Percentiles rank a stretch among this genome's conserved stretches.
phyloP scores from a whole-genome alignment of 768 basidiomycete species.

The Boletus pseudo-olivaceus region DNA sequence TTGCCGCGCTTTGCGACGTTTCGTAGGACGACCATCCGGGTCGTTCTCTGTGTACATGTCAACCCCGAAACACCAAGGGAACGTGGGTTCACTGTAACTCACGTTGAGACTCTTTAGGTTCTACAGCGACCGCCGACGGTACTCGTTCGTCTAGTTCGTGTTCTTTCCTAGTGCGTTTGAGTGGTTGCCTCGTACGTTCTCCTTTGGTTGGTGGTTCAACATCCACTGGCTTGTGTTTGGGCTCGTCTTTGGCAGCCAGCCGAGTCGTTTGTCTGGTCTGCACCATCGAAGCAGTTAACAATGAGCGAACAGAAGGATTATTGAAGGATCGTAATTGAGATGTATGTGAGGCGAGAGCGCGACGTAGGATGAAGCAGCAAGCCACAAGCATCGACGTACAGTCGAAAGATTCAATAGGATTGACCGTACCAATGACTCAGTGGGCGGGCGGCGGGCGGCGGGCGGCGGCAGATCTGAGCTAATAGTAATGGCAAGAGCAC shows the following conservation, averaged over 20 bases:
- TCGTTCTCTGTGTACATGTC: background rate
- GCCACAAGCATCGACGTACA: background rate
- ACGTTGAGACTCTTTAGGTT: constrained; percentile 1
- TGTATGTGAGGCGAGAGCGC: background rate
- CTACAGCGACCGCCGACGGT: background rate
- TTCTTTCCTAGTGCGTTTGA: constrained; percentile 15
- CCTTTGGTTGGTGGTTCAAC: background rate
- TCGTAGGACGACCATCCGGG: background rate
- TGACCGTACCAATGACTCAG: too few relatives aligned
- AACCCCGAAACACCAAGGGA: background rate
- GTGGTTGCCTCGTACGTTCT: constrained; percentile 1
- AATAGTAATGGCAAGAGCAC: too few relatives aligned
- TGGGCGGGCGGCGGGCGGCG: too few relatives aligned
- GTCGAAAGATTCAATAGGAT: background rate
- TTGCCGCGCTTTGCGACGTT: constrained; percentile 6
- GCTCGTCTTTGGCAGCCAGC: background rate
- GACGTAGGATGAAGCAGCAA: background rate
- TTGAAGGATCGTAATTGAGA: background rate
- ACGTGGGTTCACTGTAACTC: constrained; percentile 1
- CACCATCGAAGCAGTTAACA: constrained; percentile 14
- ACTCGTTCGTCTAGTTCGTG: background rate
- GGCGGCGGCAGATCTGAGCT: too few relatives aligned
- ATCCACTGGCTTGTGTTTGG: background rate
- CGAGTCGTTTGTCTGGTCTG: constrained; percentile 21
- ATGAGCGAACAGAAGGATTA: background rate